phyloP scores from a whole-genome alignment of 2,329 filamentous ascomycete genomes.

The Botrytis tulipae region DNA sequence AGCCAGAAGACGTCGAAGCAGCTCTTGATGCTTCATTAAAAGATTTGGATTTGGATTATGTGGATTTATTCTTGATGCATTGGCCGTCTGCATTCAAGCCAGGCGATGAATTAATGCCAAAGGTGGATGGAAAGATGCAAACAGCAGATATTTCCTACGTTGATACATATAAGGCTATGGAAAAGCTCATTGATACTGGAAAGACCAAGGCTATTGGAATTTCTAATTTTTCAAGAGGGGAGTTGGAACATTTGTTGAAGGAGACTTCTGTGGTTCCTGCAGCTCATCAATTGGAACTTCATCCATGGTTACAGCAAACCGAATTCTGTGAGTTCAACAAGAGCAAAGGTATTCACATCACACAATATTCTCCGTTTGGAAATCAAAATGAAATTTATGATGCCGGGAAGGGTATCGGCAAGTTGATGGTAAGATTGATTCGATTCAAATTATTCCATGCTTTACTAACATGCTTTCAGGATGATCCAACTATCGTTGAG shows the following conservation, averaged over 20 bases:
- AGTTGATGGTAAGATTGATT: constrained; percentile 43
- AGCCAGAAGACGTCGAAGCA: constrained; percentile 54
- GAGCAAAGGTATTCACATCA: constrained; percentile 51
- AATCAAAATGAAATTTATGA: constrained; percentile 61
- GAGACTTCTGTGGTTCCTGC: constrained; percentile 49
- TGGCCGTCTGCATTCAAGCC: constrained; percentile 82
- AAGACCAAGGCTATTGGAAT: constrained; percentile 53
- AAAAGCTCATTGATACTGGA: constrained; percentile 60
- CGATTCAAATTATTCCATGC: not conserved
- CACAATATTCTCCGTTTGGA: constrained; percentile 50
- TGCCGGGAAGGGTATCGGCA: constrained; percentile 54
- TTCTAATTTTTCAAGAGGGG: constrained; percentile 40
- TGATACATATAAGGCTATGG: constrained; percentile 76
- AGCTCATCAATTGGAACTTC: constrained; percentile 60
- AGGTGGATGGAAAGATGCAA: constrained; percentile 41
- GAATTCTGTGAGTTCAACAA: constrained; percentile 52
- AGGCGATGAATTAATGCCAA: constrained; percentile 45
- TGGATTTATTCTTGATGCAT: constrained; percentile 81
- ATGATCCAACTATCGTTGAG: constrained; percentile 53
- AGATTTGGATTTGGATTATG: constrained; percentile 72
- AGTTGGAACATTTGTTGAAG: constrained; percentile 41
- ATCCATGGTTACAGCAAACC: constrained; percentile 56
- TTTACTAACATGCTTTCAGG: constrained; percentile 32
- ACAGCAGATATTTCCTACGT: constrained; percentile 54
- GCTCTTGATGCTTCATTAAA: constrained; percentile 71